Percentiles rank a stretch among this genome's conserved stretches.
Conservation (phyloP, 176 grass and related monocot species). For the Canna indica region DNA sequence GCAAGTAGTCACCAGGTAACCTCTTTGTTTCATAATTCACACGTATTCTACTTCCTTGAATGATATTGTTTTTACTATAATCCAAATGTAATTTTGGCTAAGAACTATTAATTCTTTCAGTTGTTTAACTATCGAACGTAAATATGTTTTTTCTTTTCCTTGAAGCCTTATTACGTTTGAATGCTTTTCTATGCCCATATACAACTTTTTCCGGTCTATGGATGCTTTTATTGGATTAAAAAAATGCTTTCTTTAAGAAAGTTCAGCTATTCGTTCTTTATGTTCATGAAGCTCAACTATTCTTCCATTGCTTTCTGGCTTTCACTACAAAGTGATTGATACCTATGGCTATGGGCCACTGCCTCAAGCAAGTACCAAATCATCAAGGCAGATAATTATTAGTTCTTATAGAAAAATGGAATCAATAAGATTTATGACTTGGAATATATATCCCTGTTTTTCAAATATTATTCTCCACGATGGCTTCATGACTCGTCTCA, state of each 20-base stretch:
- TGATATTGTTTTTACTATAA: too few species aligned
- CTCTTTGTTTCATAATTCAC: too few species aligned
- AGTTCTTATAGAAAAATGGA: not conserved
- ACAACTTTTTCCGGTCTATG: too few species aligned
- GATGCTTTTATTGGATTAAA: too few species aligned
- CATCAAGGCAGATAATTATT: not conserved
- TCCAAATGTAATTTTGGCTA: too few species aligned
- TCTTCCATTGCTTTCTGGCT: not conserved
- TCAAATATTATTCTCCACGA: slow-evolving; percentile 27
- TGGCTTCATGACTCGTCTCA: slow-evolving; percentile 31
- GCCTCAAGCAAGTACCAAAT: not conserved
- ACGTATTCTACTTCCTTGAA: too few species aligned
- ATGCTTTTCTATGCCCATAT: too few species aligned
- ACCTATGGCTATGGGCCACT: not conserved
- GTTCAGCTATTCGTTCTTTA: not conserved
- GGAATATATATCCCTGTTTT: not conserved
- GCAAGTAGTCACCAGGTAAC: too few species aligned
- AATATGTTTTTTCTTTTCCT: too few species aligned
- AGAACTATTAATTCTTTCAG: too few species aligned
- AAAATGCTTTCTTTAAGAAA: not conserved
- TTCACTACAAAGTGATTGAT: not conserved
- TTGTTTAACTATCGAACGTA: too few species aligned
- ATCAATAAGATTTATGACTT: not conserved
- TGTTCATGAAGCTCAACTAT: not conserved
- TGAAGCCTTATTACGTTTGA: too few species aligned